phyloP scores from a whole-genome alignment of 1,284 basidiomycete genomes.

The Megacollybia platyphylla region DNA sequence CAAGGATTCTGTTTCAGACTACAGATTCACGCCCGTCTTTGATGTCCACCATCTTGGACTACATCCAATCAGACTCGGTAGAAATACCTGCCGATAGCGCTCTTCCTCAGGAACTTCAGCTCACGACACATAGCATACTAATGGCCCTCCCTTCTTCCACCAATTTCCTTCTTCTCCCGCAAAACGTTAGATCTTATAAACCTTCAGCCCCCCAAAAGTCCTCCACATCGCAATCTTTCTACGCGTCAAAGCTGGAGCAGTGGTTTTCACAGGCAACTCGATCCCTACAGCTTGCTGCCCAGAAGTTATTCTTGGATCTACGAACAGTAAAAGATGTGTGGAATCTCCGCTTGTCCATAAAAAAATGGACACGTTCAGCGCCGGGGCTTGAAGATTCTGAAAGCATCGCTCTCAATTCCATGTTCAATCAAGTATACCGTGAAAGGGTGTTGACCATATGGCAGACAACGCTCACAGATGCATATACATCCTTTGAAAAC shows the following conservation, averaged over 20 bases:
- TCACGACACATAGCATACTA: slow-evolving; percentile 53
- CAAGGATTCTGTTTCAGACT: slow-evolving; percentile 40
- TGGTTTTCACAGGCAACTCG: slow-evolving; percentile 50
- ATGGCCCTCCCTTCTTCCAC: slow-evolving; percentile 58
- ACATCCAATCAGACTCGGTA: slow-evolving; percentile 39
- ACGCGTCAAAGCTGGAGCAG: slow-evolving; percentile 32
- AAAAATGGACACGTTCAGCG: slow-evolving; percentile 28
- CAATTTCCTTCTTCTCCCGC: slow-evolving; percentile 54
- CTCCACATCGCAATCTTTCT: slow-evolving; percentile 25
- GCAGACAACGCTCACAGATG: slow-evolving; percentile 28
- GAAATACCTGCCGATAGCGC: slow-evolving; percentile 10
- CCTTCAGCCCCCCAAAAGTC: slow-evolving; percentile 60
- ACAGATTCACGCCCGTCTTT: slow-evolving; percentile 27
- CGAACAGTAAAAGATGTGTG: slow-evolving; percentile 51
- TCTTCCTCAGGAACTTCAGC: slow-evolving; percentile 40
- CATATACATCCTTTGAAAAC: slow-evolving; percentile 31
- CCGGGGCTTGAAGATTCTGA: slow-evolving; percentile 33
- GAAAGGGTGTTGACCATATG: slow-evolving; percentile 44
- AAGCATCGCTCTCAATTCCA: slow-evolving; percentile 19
- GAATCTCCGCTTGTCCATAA: slow-evolving; percentile 39
- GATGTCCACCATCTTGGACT: slow-evolving; percentile 38
- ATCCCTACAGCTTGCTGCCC: slow-evolving; percentile 28
- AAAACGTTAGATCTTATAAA: slow-evolving; percentile 50
- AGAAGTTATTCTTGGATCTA: slow-evolving; percentile 45
- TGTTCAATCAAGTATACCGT: slow-evolving; percentile 39